Evolutionary conservation across 345 rosid genomes (phyloP), one percentile per base, ranked within the genome.

Genomic region (Populus tremula): DNA sequence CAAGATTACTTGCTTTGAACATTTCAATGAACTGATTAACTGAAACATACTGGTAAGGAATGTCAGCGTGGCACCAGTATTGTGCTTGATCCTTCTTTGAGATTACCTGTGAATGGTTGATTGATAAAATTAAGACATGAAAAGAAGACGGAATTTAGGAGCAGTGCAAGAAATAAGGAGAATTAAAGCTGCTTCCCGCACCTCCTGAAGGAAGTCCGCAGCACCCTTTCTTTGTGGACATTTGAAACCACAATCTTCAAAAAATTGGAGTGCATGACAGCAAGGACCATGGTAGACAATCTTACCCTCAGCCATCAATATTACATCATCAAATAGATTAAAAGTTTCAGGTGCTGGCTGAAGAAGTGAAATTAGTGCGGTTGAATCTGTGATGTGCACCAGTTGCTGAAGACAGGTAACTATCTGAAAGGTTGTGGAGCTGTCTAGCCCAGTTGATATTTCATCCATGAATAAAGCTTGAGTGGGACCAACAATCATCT

Each of bases 41-140:
- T 63, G 88, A 79, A 25, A 88, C 80, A 62, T 84, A 85, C 39
- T 75, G 27, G 74, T 85, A 84, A 43, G 84, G 88, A 45, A 5
- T 41, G 69, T 77, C 83, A 33, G 10, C 54, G 63, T 72, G 82
- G 31, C 36, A 13, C 69, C 69, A 65, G 69, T 65, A 65, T 31
- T 65, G 35, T 29, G 69, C 69, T 65, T 27, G 69, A 70, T 70
- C 73, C 73, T 70, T 70, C 38, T 14, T 70, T 29, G 73, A 70
- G 38, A 45, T 35, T 23, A 70, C 73, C 73, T 70, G 59, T 10
- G 47, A 45, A 43, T 23, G 5, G 45, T 41, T 41, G 45, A 12
- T 2, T 10, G 45, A 41, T 41, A 10, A 41, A 41, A 10, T 41
- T 41, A 10, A 41, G 41, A 38, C 41, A 8, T 38, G 9, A 38